Base-by-base conservation (phyloP, 2,329 filamentous ascomycete species). In the Anisogramma anomala region DNA sequence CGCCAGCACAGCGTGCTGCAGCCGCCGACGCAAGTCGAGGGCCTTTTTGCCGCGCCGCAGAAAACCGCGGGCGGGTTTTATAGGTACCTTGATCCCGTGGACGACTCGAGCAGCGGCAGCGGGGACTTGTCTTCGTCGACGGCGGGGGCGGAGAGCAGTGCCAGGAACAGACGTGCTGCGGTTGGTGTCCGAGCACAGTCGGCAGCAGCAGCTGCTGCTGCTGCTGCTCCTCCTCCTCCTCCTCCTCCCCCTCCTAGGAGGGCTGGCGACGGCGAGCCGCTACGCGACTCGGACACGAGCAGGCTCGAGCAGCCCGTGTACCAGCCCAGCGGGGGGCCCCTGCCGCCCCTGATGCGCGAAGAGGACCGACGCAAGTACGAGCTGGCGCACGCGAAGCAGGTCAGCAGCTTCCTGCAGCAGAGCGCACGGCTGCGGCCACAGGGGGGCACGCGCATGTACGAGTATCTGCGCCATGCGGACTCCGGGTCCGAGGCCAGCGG, bases 281-380 rank as follows among this genome's bases (percentile, higher is more conserved):
- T 20, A 26, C 36, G 17, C 27, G 36, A 73, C 43, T 89, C 84
- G 0, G 73, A 77, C 49, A 79, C 84, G 39, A 86, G 81, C 32
- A 66, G 74, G 71, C 39, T 82, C 78, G 3, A n/a, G n/a, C n/a
- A n/a, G n/a, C n/a, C n/a, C n/a, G n/a, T n/a, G n/a, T n/a, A n/a
- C n/a, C n/a, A n/a, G n/a, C n/a, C n/a, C 35, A 3, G 18, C 35
- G 27, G 22, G 5, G 9, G n/a, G 26, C 3, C n/a, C 15, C n/a
- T n/a, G 22, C 14, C 31, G 7, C 82, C 73, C 52, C 75, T 89
- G 53, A 84, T 93, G 74, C 76, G 76, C 48, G 78, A 82, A 6
- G 84, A 91, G 56, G 84, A 89, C 54, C 73, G 77, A 26, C 72
- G 71, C 48, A 82, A 85, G 53, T 84, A 87, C 55, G 72, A 78